Conservation (phyloP, 73 alveolate species). For the Paramecium tetraurelia region DNA sequence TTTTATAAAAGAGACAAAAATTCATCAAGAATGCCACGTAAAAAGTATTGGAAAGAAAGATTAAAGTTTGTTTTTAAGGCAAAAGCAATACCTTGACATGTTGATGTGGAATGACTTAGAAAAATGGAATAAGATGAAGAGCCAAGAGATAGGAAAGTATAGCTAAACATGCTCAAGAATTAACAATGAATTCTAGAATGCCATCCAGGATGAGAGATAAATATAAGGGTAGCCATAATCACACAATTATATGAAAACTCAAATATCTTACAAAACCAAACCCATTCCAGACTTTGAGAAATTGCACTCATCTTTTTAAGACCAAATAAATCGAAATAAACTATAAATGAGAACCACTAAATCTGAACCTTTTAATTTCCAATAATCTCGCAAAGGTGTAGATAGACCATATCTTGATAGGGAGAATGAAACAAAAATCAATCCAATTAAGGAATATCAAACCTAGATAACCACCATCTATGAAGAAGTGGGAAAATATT, state of each 20-base stretch:
- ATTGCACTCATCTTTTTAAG: slow-evolving; percentile 82
- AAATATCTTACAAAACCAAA: slow-evolving; percentile 75
- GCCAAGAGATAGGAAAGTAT: slow-evolving; percentile 85
- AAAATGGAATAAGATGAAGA: slow-evolving; percentile 69
- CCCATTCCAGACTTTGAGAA: slow-evolving; percentile 94
- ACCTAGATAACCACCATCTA: slow-evolving; percentile 91
- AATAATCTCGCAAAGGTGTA: slow-evolving; percentile 82
- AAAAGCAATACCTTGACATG: slow-evolving; percentile 84
- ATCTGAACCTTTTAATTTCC: slow-evolving; percentile 91
- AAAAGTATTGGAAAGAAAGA: slow-evolving; percentile 59
- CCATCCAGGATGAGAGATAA: slow-evolving; percentile 94
- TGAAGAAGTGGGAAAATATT: slow-evolving; percentile 80
- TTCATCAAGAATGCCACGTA: slow-evolving; percentile 52
- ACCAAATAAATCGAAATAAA: slow-evolving; percentile 79
- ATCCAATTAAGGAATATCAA: slow-evolving; percentile 63
- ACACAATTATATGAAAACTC: slow-evolving; percentile 69
- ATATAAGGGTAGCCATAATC: slow-evolving; percentile 60
- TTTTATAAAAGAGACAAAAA: slow-evolving; percentile 66
- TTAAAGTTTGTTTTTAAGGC: slow-evolving; percentile 83
- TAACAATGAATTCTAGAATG: slow-evolving; percentile 80
- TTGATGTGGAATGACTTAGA: slow-evolving; percentile 77
- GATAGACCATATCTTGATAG: slow-evolving; percentile 78
- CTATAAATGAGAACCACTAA: slow-evolving; percentile 80
- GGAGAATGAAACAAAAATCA: slow-evolving; percentile 79
- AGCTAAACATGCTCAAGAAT: slow-evolving; percentile 87